Base-by-base conservation (phyloP, 306 rosid species). In the Luffa acutangula region DNA sequence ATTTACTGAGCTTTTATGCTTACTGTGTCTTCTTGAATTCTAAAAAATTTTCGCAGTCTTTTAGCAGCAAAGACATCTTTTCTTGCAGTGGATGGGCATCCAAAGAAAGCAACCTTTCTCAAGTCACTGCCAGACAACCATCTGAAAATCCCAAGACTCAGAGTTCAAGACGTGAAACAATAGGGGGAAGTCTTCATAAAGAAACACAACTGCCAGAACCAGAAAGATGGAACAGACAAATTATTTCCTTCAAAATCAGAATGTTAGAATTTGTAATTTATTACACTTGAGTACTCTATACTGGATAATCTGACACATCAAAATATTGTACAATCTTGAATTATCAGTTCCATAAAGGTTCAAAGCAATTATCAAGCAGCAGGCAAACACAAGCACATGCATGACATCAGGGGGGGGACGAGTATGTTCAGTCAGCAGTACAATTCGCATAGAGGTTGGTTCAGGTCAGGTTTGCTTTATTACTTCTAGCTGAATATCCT, bases 71-170 rank as follows among this genome's bases (percentile, higher is more conserved):
- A 84, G 79, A 89, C 85, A 43, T 36, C 48, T 69, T 74, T 75
- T 63, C 21, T 83, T 60, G 25, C 56, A 12, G 34, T 62, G 10
- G 90, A 82, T 75, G 97, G 95, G 81, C 98, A 94, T 13, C 97
- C 97, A 65, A 94, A 85, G 71, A 52, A 46, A 12, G 86, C 91
- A 79, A 94, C 87, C 77, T 82, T 82, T 87, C 90, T 89, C 88
- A 94, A 67, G 71, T 94, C 87, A 75, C 91, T 80, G 79, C 90
- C 97, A 63, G 97, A 92, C 72, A 94, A 78, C 93, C 96, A 91
- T 82, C 98, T 94, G 86, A 31, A 78, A 81, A 80, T 78, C 58
- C 66, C 80, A 81, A 79, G 80, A 73, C 79, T 76, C 79, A 80
- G 82, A 75, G 8, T 79, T 70, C 71, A 62, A 12, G 48, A 39